Conservation (phyloP, 352 stramenopile species). For the Phytophthora citrophthora region DNA sequence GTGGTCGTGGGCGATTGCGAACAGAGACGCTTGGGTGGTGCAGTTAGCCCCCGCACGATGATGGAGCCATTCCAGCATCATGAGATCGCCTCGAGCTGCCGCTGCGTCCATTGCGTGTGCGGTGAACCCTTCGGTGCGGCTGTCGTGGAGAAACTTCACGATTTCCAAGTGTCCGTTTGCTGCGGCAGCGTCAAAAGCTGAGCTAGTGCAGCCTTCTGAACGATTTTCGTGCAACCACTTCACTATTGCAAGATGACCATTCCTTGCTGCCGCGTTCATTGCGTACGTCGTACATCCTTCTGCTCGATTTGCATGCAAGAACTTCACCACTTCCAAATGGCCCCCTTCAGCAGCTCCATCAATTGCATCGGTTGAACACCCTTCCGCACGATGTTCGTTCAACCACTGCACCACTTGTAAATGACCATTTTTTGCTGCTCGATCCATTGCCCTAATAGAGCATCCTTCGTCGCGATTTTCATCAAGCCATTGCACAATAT, state of each 20-base stretch:
- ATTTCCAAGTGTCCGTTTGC: conserved; percentile 28
- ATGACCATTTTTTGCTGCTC: conserved; percentile 27
- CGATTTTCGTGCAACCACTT: conserved; percentile 51
- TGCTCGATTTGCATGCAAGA: conserved; percentile 29
- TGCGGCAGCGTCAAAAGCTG: conserved; percentile 27
- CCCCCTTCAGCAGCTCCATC: conserved; percentile 28
- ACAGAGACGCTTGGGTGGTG: conserved; percentile 24
- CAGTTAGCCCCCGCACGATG: conserved; percentile 2
- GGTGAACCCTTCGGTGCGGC: conserved; percentile 24
- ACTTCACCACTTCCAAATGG: conserved; percentile 28
- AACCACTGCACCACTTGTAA: conserved; percentile 33
- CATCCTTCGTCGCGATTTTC: conserved; percentile 36
- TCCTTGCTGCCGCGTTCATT: conserved; percentile 59
- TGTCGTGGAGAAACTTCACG: conserved; percentile 31
- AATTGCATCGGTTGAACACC: conserved; percentile 28
- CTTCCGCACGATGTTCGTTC: conserved; percentile 31
- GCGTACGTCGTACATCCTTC: conserved; percentile 36
- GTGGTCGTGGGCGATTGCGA: conserved; percentile 29
- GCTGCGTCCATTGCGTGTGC: conserved; percentile 19
- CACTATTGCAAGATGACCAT: conserved; percentile 57
- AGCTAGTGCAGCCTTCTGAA: conserved; percentile 24
- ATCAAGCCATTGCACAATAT: conserved; percentile 36
- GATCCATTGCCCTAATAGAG: conserved; percentile 36
- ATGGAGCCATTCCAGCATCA: conserved; percentile 32
- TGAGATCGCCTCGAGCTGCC: conserved; percentile 16